Evolutionary conservation across 495 filamentous ascomycete species (phyloP).

Genomic region (Chaetomium cochliodes): DNA sequence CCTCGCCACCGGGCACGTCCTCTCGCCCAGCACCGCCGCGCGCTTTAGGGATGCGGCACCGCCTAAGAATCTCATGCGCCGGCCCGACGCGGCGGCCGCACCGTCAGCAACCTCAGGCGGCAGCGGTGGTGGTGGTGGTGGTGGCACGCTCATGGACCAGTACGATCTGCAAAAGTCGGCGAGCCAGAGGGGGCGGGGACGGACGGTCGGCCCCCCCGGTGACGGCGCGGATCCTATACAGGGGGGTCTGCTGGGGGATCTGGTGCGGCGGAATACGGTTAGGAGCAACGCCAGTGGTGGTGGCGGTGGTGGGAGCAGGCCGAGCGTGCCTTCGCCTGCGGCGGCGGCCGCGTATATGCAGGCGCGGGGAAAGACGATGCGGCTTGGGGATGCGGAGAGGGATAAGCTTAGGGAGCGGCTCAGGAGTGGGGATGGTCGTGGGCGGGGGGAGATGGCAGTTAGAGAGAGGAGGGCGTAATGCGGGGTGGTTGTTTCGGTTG

Average conservation of each 20-base stretch:
- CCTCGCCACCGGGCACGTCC: conserved; percentile 33
- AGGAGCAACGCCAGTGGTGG: conserved; percentile 9
- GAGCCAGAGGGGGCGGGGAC: not conserved
- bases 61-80: conserved; percentile 11
- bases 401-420: conserved; percentile 9
- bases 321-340: not conserved
- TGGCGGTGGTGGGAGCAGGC: not conserved
- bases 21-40: not conserved
- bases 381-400: not conserved
- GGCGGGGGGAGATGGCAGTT: not conserved
- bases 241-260: not conserved
- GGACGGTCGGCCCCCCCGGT: not conserved
- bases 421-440: conserved; percentile 3
- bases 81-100: conserved; percentile 1
- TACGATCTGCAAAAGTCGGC: not conserved
- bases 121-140: not conserved
- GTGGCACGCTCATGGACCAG: conserved; percentile 14
- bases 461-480: conserved; percentile 1
- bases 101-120: not conserved
- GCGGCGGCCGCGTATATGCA: conserved; percentile 13
- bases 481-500: not conserved
- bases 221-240: not conserved
- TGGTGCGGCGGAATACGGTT: conserved; percentile 17
- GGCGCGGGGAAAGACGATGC: conserved; percentile 5
- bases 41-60: conserved; percentile 15